phyloP scores from a whole-genome alignment of 148 eudicot species.

The Polygonum maritimum region DNA sequence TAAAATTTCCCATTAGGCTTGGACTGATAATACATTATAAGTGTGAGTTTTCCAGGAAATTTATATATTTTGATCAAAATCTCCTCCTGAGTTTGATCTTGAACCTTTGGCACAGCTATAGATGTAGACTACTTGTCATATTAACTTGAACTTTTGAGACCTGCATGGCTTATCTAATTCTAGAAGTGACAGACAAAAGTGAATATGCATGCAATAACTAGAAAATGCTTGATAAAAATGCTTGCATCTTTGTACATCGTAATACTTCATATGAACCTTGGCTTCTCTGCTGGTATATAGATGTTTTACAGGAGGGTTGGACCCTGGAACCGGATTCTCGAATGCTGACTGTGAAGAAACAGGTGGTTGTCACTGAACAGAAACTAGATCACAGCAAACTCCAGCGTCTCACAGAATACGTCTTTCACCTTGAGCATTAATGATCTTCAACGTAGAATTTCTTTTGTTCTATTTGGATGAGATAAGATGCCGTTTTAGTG shows the following conservation, averaged over 20 bases:
- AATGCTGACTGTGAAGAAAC: conserved; percentile 77
- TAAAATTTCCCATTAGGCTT: neutral
- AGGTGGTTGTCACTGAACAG: conserved; percentile 47
- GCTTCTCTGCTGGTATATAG: conserved; percentile 20
- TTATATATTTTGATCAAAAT: neutral
- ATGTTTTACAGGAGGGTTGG: conserved; percentile 80
- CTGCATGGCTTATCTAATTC: neutral
- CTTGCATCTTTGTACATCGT: neutral
- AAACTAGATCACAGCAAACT: conserved; percentile 75
- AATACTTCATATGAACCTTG: neutral
- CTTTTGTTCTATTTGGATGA: neutral
- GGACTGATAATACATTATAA: neutral
- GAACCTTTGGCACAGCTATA: neutral
- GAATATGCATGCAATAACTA: neutral
- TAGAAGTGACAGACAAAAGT: neutral
- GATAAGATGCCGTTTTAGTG: neutral
- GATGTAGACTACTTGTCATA: neutral
- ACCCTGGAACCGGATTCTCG: conserved; percentile 39
- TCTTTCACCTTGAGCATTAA: conserved; percentile 89
- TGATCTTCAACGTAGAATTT: neutral
- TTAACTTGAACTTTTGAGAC: neutral
- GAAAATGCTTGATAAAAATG: neutral
- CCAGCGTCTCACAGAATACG: conserved; percentile 89
- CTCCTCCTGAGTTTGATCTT: neutral
- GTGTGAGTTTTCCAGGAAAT: neutral